Conservation (phyloP, 2,329 filamentous ascomycete species). For the Fusarium palustre region DNA sequence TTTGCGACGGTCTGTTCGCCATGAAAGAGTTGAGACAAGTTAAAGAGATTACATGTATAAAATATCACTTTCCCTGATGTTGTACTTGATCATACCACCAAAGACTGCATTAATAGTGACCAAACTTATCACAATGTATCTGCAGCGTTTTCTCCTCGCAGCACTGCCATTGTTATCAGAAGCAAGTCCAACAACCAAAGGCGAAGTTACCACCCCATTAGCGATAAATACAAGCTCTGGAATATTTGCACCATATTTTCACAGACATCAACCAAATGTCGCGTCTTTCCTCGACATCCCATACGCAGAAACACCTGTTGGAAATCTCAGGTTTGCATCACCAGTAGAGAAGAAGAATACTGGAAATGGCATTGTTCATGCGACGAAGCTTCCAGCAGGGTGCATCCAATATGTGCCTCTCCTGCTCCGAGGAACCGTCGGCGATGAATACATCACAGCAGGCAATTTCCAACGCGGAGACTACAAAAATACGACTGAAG, state of each 20-base stretch:
- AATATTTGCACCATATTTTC: conserved; percentile 21
- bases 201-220: neutral
- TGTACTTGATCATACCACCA: neutral
- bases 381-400: conserved; percentile 16
- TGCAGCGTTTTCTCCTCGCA: neutral
- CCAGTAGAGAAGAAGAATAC: conserved; percentile 1
- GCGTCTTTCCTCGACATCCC: conserved; percentile 38
- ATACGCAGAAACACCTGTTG: conserved; percentile 25
- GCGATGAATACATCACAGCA: conserved; percentile 2
- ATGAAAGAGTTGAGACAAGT: no score
- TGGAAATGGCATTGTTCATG: neutral
- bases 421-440: conserved; percentile 15
- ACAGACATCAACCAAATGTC: neutral
- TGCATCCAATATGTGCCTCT: conserved; percentile 34
- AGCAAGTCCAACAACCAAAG: neutral
- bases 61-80: no score
- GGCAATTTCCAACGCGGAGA: conserved; percentile 32
- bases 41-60: neutral
- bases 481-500: conserved; percentile 36
- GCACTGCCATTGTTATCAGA: neutral
- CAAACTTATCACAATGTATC: conserved; percentile 3
- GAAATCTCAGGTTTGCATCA: conserved; percentile 24
- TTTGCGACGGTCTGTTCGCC: no score
- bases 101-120: no score
- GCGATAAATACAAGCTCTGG: conserved; percentile 36